Evolutionary conservation across 352 stramenopile genomes (phyloP), one percentile per base, ranked within the genome.

Genomic region (Blastocystis sp.): DNA sequence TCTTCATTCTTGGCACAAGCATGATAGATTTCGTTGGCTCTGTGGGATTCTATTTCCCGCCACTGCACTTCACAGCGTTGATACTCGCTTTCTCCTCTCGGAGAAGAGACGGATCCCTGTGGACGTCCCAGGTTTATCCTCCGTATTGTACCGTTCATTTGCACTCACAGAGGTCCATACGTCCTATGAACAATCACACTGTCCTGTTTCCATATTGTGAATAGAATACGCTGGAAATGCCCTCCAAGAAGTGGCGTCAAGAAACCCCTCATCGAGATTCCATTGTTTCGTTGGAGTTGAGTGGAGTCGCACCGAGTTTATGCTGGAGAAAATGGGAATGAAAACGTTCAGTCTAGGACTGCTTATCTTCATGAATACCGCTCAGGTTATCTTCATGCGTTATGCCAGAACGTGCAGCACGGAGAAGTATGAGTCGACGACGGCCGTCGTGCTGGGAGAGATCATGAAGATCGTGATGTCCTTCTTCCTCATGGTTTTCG

Each of bases 391-490:
- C 17, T 87, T 91, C 4, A 92, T 93, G 90, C 79, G 89, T 6
- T 92, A 91, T 87, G 92, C 89, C 24, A 76, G 91, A 10, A 91
- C 89, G 7, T 34, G 48, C 14, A 60, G 34, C 63, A 3, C 62
- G n/a, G 62, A 60, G 28, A 52, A 66, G n/a, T 97, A 97, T 82
- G 82, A 94, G 24, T 91, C 92, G 62, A 94, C 92, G 6, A 95
- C 94, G 43, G 94, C 94, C 24, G 94, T 97, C 34, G 93, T 95
- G 34, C 71, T 90, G 52, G 28, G 61, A 48, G 91, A 94, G 90
- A 71, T 93, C 17, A 91, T 95, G 81, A 96, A 96, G 89, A 90
- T 96, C 43, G 62, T 91, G 2, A 91, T 94, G 78, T 97, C 87
- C 3, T 91, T 90, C n/a, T 52, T 90, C 7, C 43, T 87, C 10